Percentiles rank a stretch among this genome's conserved stretches.
phyloP scores from a whole-genome alignment of 129 eudicot genomes.

The Flaveria sonorensis region DNA sequence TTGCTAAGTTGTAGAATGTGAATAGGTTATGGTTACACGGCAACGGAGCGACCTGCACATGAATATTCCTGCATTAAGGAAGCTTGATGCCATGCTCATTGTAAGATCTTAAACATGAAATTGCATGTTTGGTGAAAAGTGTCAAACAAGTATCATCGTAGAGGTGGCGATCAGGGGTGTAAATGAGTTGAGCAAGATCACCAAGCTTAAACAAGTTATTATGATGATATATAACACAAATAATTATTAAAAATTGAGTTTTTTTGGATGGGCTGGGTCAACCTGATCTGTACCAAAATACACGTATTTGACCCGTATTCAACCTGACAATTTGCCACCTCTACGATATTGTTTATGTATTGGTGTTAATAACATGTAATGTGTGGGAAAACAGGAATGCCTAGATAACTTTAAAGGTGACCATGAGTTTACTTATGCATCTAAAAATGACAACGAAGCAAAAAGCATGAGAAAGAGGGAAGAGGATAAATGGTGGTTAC shows the following conservation, averaged over 20 bases:
- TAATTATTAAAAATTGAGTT: neutral
- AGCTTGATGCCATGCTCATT: constrained; percentile 88
- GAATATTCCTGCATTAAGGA: constrained; percentile 78
- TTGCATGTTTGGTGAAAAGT: neutral
- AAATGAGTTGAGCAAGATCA: too few relatives aligned
- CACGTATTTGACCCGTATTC: neutral
- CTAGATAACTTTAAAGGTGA: constrained; percentile 81
- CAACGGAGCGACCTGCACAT: constrained; percentile 73
- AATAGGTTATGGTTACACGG: constrained; percentile 72
- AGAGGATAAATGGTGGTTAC: constrained; percentile 99
- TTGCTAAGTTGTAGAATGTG: constrained; percentile 17
- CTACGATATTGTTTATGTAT: neutral
- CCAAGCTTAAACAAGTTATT: too few relatives aligned
- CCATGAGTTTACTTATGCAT: constrained; percentile 70
- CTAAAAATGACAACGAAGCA: constrained; percentile 61
- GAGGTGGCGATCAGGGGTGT: neutral
- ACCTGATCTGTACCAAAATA: neutral
- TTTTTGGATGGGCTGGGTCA: too few relatives aligned
- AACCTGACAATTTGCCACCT: constrained; percentile 11
- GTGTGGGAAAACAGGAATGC: constrained; percentile 59
- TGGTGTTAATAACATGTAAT: neutral
- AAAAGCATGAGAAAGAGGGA: constrained; percentile 51
- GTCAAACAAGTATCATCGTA: neutral
- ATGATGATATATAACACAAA: neutral
- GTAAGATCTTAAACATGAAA: constrained; percentile 46